These are phyloP conservation scores for Erythrophleum fordii DNA, from an alignment of 306 rosid genomes.

Conservation along the genomic window DNA sequence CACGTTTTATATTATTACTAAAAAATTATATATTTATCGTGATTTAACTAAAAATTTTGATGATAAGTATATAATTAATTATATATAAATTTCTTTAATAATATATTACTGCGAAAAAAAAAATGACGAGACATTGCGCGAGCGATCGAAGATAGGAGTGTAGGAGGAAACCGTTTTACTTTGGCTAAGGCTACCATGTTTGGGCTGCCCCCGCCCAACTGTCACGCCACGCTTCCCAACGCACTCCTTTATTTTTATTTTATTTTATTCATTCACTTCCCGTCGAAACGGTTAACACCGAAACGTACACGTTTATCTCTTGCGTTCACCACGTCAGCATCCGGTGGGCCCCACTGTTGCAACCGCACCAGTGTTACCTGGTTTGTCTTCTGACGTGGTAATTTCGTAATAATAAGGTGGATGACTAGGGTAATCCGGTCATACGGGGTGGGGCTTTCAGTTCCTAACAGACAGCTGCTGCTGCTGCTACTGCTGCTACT, in stretches of 20 bases:
- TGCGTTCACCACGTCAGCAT: slow-evolving; percentile 26
- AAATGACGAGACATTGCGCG: background rate
- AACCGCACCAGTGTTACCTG: slow-evolving; percentile 32
- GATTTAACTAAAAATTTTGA: no score
- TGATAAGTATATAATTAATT: no score
- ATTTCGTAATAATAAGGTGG: slow-evolving; percentile 29
- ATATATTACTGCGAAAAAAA: no score
- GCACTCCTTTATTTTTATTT: background rate
- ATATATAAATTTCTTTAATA: no score
- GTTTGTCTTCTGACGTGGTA: slow-evolving; percentile 47
- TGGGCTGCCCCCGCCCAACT: slow-evolving; percentile 18
- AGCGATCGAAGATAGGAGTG: no score
- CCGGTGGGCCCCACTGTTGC: slow-evolving; percentile 17
- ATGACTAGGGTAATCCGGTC: slow-evolving; percentile 43
- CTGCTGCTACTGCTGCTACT: slow-evolving; percentile 36
- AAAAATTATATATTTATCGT: no score
- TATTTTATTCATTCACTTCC: background rate
- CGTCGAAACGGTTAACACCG: background rate
- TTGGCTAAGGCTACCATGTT: no score
- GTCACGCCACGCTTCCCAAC: slow-evolving; percentile 35
- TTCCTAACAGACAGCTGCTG: slow-evolving; percentile 73
- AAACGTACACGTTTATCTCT: slow-evolving; percentile 28
- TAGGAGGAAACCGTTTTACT: no score
- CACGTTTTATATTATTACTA: no score
- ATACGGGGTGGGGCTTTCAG: slow-evolving; percentile 26